Base-by-base conservation (phyloP, 768 basidiomycete species). In the Leccinum sublutescens region DNA sequence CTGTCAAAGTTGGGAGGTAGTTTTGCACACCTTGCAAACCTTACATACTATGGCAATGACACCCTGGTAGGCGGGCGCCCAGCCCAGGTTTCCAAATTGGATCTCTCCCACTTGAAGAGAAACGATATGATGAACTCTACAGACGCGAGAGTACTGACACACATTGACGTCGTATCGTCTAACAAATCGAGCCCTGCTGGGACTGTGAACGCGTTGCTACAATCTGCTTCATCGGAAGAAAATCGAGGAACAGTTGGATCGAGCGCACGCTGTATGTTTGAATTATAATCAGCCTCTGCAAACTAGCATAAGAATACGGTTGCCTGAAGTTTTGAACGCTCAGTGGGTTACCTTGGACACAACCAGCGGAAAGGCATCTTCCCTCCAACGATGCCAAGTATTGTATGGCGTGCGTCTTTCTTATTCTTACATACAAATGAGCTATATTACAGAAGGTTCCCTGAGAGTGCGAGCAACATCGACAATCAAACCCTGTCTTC, bases 141-240 rank as follows among this genome's bases (percentile, higher is more conserved):
- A 7, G 9, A 52, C 9, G 7, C 9, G 25, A 40, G 19, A 55
- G 17, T 19, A 71, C 81, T 66, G 63, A 85, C 84, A 71, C 70
- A 87, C 70, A 57, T 80, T 85, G 62, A 87, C 85, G 4, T 78
- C 3, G 83, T 79, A 11, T 81, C 82, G 17, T 70, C 63, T 27
- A 74, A 61, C 47, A 86, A 74, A 23, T 68, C 66, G 36, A 87
- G 75, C 23, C 82, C 84, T 21, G 78, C 80, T 17, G 84, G 81
- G 31, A 85, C 84, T 5, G 81, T 82, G 71, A 85, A 85, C 12
- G 73, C 64, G 56, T 83, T 29, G 27, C 8, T 8, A 17, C 17
- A 38, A 17, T n/a, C 38, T 40, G 9, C 3, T 40, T 40, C 38
- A n/a, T 40, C 38, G 7, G 7, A 38, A n/a, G 17, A 11, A 33